Evolutionary conservation across 805 yeast species (phyloP), one percentile per base, ranked within the genome.

Genomic region (Monosporozyma siamensis): DNA sequence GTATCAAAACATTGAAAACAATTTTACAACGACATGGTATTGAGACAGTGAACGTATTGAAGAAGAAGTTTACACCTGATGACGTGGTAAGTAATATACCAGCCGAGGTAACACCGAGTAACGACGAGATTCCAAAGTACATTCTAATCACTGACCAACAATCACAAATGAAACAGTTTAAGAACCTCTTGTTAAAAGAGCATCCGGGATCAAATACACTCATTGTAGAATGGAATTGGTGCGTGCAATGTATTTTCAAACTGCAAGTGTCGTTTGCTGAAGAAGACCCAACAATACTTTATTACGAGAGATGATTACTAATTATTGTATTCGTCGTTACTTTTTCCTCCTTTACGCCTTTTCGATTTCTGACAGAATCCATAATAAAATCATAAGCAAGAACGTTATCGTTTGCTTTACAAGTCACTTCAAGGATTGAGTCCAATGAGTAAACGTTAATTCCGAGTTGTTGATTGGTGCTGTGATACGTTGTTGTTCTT

Each of bases 221-320:
- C 29, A 52, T 57, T 5, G 59, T 61, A 3, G 60, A 59, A 34
- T 62, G 66, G 66, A 52, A 62, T 32, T 61, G 64, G 63, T 53
- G 59, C 32, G 61, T 61, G 9, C 44, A 55, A 18, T 46, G 51
- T 32, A 53, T 62, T 17, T 56, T 61, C 38, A 47, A 41, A 5
- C 48, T 59, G 15, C 49, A 54, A 6, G 53, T 49, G 2, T 25
- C 35, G 32, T 41, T 27, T 32, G 30, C 12, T 10, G 22, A 30
- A 4, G 14, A 11, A n/a, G 14, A 26, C 14, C 8, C 25, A 2
- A 20, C 27, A 20, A 27, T 38, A 22, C 23, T 22, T 8, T 21
- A 27, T 21, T 21, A 20, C 12, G 25, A 17, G 18, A 12, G 21
- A 18, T 30, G 35, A 22, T 32, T 18, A 32, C n/a, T 32, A 32